Evolutionary conservation across 768 basidiomycete species (phyloP), one percentile per base, ranked within the genome.

Genomic region (Amanita pallidorosea): DNA sequence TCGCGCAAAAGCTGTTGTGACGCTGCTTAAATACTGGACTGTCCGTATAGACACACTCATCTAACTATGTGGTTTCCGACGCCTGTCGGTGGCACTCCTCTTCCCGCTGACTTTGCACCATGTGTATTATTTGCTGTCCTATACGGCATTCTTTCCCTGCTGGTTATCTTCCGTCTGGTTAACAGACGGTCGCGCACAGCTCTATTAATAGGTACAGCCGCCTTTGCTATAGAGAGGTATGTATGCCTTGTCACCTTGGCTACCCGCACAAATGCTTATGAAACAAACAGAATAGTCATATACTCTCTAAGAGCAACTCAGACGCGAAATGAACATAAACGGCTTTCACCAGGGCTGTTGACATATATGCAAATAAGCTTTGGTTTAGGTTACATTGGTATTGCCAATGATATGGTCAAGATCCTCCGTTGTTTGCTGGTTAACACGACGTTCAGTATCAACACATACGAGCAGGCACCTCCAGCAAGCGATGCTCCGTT

Each of bases 41-140:
- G 17, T 13, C 17, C 37, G 4, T 9, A 29, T 33, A 33, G 33
- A 33, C 3, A 33, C 5, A 31, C 33, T 13, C 33, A 33, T 31
- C 12, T 13, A 33, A 33, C 33, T 33, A 33, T 33, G 55, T 13
- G 57, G 37, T 70, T 73, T 52, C 74, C 74, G n/a, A 64, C 70
- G 1, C 72, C 70, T 9, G 62, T 74, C 33, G 74, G 74, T 7
- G 74, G 74, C 4, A 64, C 66, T 15, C 54, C 65, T n/a, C 55
- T 68, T n/a, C 55, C 61, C 12, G 53, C 53, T 5, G 74, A 77
- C 54, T 69, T 73, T 53, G 69, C 58, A 7, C 70, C 73, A 43
- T 73, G 73, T 1, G 62, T 74, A 18, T 11, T 73, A 5, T 74
- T 74, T 55, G 64, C 67, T 9, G 55, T 64, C 4, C 58, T 73